Base-by-base conservation (phyloP, 1,284 basidiomycete genomes). In the Ceratobasidium sp. region DNA sequence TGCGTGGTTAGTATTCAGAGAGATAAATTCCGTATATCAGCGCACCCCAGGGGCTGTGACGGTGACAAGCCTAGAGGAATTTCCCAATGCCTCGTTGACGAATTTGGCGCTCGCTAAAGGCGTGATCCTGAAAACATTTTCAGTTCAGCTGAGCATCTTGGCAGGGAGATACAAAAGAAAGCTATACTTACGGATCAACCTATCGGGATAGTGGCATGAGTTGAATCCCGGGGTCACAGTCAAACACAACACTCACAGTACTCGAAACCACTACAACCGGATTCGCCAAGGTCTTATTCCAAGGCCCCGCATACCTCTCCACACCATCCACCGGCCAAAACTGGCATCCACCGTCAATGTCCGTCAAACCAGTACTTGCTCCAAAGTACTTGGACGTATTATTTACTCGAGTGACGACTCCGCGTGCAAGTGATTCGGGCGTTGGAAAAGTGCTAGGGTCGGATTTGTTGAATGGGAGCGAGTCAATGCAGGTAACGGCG, bases 331-430 rank as follows among this genome's bases (percentile, higher is more conserved):
- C 79, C 3, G 78, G 80, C 80, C 79, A 81, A 38, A 71, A 79
- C 35, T 81, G 76, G 16, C 80, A 81, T 4, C 76, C 76, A 1
- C 78, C 79, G 55, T 80, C 79, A 5, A 80, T 79, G 55, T 81
- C 80, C 20, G 76, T 78, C 38, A 77, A 48, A 16, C 71, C 71
- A 41, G 71, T 64, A 46, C 71, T 75, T 30, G 30, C 71, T 23
- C 71, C 71, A 64, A 75, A 75, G 33, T 75, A 55, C 60, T 65
- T 64, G 30, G 71, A 75, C 18, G 71, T 75, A n/a, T 52, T 65
- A 14, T 64, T 75, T 8, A 75, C 71, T 2, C 71, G 71, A 16
- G 59, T 46, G 12, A 75, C 60, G 57, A 75, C 52, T 20, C 60
- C 33, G 16, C 60, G 71, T 2, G 71, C 71, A 16, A 75, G 59